A percentile compares a stretch with the other conserved stretches of the same genome.
Evolutionary conservation across 805 yeast genomes (phyloP).

Genomic region (Yamadazyma philogaea): DNA sequence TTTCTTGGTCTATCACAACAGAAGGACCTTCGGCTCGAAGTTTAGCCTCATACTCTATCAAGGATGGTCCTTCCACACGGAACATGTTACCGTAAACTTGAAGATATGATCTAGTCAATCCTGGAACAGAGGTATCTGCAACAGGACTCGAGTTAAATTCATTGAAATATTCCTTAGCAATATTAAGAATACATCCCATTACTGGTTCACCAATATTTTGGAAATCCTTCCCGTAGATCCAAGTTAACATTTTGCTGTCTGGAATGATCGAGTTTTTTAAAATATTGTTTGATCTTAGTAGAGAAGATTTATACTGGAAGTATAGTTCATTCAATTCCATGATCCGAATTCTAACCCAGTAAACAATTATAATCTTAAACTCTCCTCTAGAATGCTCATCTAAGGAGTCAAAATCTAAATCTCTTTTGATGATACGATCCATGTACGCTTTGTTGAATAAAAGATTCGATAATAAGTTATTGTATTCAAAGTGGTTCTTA

Average conservation of each 20-base stretch:
- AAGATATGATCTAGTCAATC: conserved; percentile 10
- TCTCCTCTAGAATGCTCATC: conserved; percentile 8
- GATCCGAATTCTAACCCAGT: conserved; percentile 29
- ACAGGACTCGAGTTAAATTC: conserved; percentile 6
- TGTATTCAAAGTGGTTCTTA: conserved; percentile 28
- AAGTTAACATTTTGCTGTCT: conserved; percentile 16
- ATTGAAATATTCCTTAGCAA: conserved; percentile 18
- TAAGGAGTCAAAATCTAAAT: conserved; percentile 6
- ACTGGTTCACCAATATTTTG: conserved; percentile 6
- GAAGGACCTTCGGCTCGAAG: neutral
- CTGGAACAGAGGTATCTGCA: neutral
- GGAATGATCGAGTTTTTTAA: conserved; percentile 26
- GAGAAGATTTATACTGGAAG: conserved; percentile 27
- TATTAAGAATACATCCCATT: conserved; percentile 2
- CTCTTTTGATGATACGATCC: conserved; percentile 10
- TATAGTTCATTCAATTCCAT: conserved; percentile 25
- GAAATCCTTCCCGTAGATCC: conserved; percentile 18
- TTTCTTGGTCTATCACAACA: neutral
- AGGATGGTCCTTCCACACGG: neutral
- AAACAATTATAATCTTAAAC: conserved; percentile 18
- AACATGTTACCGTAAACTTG: conserved; percentile 7
- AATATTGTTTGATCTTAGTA: conserved; percentile 21
- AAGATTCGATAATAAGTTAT: conserved; percentile 19
- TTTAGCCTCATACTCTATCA: neutral
- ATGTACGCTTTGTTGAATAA: conserved; percentile 14